Evolutionary conservation across 83 land plant genomes (phyloP).

Genomic region (Picea engelmannii): DNA sequence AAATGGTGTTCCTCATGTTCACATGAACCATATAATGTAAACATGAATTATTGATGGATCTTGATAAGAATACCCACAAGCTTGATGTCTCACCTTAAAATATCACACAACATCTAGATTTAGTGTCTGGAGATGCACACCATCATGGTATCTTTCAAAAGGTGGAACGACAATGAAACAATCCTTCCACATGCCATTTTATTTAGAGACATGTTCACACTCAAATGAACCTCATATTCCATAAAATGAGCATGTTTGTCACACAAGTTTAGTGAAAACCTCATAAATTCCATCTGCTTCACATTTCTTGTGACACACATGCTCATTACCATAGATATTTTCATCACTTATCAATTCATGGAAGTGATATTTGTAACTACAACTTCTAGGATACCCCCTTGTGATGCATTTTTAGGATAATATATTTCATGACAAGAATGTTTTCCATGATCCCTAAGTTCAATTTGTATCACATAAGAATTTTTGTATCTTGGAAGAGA

Average conservation of each 20-base stretch:
- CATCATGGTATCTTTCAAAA: conserved; percentile 7
- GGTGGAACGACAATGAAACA: conserved; percentile 22
- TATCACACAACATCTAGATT: conserved; percentile 23
- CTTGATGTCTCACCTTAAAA: conserved; percentile 16
- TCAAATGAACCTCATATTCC: conserved; percentile 18
- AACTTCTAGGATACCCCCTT: too few species aligned
- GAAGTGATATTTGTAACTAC: too few species aligned
- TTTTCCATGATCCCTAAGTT: too few species aligned
- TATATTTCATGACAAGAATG: too few species aligned
- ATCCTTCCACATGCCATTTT: conserved; percentile 15
- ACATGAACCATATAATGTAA: conserved; percentile 29
- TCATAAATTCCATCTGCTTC: conserved; percentile 37
- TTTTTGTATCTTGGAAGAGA: conserved; percentile 29
- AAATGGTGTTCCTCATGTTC: conserved; percentile 24
- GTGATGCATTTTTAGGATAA: too few species aligned
- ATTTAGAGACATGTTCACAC: conserved; percentile 28
- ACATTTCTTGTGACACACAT: conserved; percentile 28
- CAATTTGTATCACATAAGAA: neutral
- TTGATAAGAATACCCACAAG: conserved; percentile 27
- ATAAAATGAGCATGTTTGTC: conserved; percentile 7
- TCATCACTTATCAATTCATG: neutral
- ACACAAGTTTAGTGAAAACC: too few species aligned
- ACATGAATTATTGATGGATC: conserved; percentile 17
- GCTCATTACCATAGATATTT: conserved; percentile 28
- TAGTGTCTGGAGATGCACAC: conserved; percentile 23